These are phyloP conservation scores for Emmonsiellopsis sp. DNA, from an alignment of 2,329 filamentous ascomycete genomes.

Conservation along the genomic window DNA sequence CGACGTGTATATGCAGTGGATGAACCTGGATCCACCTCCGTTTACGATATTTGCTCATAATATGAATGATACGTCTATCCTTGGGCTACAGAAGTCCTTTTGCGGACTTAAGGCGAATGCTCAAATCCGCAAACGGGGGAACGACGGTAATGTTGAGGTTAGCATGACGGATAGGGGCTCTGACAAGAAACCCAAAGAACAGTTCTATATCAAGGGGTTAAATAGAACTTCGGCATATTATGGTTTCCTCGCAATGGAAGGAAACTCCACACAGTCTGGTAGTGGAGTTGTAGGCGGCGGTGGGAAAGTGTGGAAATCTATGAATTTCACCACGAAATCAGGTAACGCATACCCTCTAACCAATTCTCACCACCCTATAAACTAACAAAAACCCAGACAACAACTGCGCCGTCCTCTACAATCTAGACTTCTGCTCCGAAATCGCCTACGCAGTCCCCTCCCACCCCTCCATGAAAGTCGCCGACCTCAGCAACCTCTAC, in stretches of 20 bases:
- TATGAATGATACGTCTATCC: constrained; percentile 47
- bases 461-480: constrained; percentile 57
- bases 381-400: constrained; percentile 42
- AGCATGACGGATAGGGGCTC: constrained; percentile 61
- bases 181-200: constrained; percentile 66
- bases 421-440: constrained; percentile 80
- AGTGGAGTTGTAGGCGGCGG: constrained; percentile 58
- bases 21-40: constrained; percentile 49
- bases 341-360: constrained; percentile 40
- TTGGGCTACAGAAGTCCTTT: constrained; percentile 68
- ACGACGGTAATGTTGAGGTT: constrained; percentile 46
- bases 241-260: constrained; percentile 60
- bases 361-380: not conserved
- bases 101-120: constrained; percentile 67
- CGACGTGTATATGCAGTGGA: constrained; percentile 46
- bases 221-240: constrained; percentile 63
- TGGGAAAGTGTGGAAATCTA: constrained; percentile 62
- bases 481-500: constrained; percentile 61
- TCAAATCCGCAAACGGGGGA: constrained; percentile 50
- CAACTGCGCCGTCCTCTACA: constrained; percentile 78
- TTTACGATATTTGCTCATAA: constrained; percentile 72
- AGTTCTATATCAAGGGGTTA: constrained; percentile 74
- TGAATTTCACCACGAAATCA: constrained; percentile 68
- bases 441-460: constrained; percentile 87
- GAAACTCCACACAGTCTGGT: constrained; percentile 46